Evolutionary conservation across 345 rosid genomes (phyloP), one percentile per base, ranked within the genome.

Genomic region (Pistacia integerrima): DNA sequence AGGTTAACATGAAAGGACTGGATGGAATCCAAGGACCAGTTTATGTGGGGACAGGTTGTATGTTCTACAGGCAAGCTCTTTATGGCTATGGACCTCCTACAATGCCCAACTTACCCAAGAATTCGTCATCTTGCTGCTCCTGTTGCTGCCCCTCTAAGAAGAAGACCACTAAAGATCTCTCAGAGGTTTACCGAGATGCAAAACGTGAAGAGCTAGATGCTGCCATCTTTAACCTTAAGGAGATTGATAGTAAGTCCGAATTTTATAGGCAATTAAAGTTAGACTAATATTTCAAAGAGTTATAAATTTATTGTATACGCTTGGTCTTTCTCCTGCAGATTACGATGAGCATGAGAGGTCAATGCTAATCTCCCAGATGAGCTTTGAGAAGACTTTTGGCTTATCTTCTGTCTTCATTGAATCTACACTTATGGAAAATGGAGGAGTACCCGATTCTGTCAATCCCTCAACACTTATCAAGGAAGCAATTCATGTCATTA

Each of bases 1-100:
- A 95, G 98, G 95, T 95, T 74, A 95, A 96, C 85, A 90, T 93
- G 99, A 96, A 88, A 82, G 99, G 98, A 5, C 85, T 92, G 73
- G 99, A 96, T 85, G 99, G 98, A 59, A 92, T 96, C 74, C 99
- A 96, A 87, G 98, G 98, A 56, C 99, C 98, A 12, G 91, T 93
- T 46, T 93, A 95, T 81, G 98, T 95, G 72, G 99, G 99, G 71
- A 93, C 97, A 3, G 98, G 99, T 84, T 86, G 90, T 77, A 94
- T 92, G 79, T 96, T 93, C 88, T 90, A 93, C 62, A 87, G 98
- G 84, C 96, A 92, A 83, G 99, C 98, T 38, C 93, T 95, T 62
- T 95, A 95, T 20, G 98, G 99, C 56, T 95, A 95, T 65, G 92
- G 95, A 38, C 99, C 99, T 61, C 86, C 98, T 74, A 85, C 94